Evolutionary conservation across 108 stramenopile species (phyloP).

Genomic region (Conticribra guillardii): DNA sequence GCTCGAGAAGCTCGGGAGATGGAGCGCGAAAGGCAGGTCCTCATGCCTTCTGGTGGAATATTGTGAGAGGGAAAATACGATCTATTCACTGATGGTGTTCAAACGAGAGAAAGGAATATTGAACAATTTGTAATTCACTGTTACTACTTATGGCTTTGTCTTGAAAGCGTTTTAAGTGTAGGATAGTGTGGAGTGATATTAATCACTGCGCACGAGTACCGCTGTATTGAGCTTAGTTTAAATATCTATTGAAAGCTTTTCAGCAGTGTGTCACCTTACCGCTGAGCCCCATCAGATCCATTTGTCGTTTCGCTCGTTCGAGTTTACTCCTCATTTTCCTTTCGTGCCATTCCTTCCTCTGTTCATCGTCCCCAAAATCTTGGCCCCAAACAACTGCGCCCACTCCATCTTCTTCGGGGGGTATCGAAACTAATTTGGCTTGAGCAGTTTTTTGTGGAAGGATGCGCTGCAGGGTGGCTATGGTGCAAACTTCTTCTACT

Average conservation of each 20-base stretch:
- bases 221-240: too few species aligned
- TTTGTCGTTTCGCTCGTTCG: conserved; percentile 67
- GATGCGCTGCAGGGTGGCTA: conserved; percentile 76
- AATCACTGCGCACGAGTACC: too few species aligned
- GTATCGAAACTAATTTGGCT: conserved; percentile 70
- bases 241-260: background rate
- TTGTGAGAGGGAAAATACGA: too few species aligned
- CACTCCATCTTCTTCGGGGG: background rate
- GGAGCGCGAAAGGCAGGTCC: background rate
- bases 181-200: too few species aligned
- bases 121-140: too few species aligned
- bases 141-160: too few species aligned
- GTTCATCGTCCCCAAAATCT: conserved; percentile 68
- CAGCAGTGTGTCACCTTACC: conserved; percentile 59
- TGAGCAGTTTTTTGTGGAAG: conserved; percentile 42
- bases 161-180: too few species aligned
- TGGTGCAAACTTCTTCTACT: conserved; percentile 88
- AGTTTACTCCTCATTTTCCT: conserved; percentile 90
- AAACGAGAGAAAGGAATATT: too few species aligned
- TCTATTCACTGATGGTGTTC: too few species aligned
- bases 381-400: conserved; percentile 70
- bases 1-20: conserved; percentile 6
- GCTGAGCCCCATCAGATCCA: conserved; percentile 60
- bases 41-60: too few species aligned
- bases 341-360: conserved; percentile 88